Conservation (phyloP, 495 filamentous ascomycete genomes). For the Parathielavia appendiculata region DNA sequence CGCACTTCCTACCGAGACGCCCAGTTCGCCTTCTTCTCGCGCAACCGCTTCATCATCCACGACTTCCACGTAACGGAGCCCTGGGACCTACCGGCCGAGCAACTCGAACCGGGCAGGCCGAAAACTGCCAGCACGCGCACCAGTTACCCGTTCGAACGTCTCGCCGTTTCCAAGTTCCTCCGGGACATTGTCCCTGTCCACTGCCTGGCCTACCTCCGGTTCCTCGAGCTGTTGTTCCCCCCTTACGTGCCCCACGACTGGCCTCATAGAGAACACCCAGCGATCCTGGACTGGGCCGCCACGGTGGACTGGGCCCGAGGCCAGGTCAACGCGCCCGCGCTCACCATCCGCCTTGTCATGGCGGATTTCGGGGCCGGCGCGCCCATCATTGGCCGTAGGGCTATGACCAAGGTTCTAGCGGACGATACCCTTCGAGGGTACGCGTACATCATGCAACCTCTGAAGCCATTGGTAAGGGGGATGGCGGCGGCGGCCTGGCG, state of each 20-base stretch:
- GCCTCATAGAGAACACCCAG: neutral
- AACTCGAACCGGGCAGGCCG: no score
- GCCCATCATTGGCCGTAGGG: no score
- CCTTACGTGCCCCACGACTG: neutral
- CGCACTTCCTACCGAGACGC: neutral
- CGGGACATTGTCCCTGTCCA: neutral
- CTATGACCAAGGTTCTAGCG: no score
- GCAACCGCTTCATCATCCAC: slow-evolving; percentile 4
- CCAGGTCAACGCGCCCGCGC: neutral
- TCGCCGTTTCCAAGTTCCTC: slow-evolving; percentile 1
- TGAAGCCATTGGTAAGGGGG: no score
- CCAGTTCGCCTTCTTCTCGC: slow-evolving; percentile 4
- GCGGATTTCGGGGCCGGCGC: no score
- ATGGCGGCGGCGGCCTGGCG: no score
- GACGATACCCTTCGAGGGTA: no score
- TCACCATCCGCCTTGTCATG: slow-evolving; percentile 13
- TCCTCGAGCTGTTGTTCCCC: slow-evolving; percentile 8
- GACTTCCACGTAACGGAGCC: no score
- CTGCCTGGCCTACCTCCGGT: no score
- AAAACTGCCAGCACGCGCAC: neutral
- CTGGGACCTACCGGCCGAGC: no score
- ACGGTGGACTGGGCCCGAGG: neutral
- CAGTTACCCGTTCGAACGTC: neutral
- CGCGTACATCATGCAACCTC: no score
- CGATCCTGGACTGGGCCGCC: neutral